Evolutionary conservation across 352 stramenopile species (phyloP), one percentile per base, ranked within the genome.

Genomic region (Phytophthora tentaculata): DNA sequence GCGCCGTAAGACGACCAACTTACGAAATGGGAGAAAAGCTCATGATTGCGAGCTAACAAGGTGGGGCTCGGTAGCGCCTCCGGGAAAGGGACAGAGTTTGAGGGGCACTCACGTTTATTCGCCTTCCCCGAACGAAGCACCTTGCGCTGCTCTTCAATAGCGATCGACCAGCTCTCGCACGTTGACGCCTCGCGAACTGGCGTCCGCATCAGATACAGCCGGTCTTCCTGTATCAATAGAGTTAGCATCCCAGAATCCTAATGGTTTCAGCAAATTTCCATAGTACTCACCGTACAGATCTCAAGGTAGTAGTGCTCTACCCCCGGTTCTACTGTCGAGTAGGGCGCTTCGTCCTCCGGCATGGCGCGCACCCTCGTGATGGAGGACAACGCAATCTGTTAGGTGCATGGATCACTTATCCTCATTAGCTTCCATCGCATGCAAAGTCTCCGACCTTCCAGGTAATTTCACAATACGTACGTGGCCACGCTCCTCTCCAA

Each of bases 141-240:
- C 59, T 95, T 92, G 70, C 87, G 85, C 70, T 95, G 87, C 66
- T 93, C 82, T 56, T 93, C 84, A 60, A 95, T 90, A 28, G 83
- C 83, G 52, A 92, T 91, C 9, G 86, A 92, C 87, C 87, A 95
- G 76, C 83, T 92, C 65, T 93, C 84, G 51, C 85, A 92, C 52
- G 87, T 91, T 52, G 84, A 91, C n/a, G 83, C 82, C 62, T 92
- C 81, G 8, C 69, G 74, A 61, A 91, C 73, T 0, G 80, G 64
- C 32, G 81, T 77, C 49, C 87, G 84, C 87, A 95, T 95, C 32
- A 95, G 72, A 52, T 91, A 90, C n/a, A 79, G 75, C 0, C 84
- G 80, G n/a, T 83, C 77, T 13, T 92, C 81, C 81, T 91, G 24
- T 56, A 54, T 17, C 5, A 43, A 61, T 22, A 58, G 7, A 61